Evolutionary conservation across 2,329 filamentous ascomycete genomes (phyloP).

Genomic region (Stagonosporopsis vannaccii): DNA sequence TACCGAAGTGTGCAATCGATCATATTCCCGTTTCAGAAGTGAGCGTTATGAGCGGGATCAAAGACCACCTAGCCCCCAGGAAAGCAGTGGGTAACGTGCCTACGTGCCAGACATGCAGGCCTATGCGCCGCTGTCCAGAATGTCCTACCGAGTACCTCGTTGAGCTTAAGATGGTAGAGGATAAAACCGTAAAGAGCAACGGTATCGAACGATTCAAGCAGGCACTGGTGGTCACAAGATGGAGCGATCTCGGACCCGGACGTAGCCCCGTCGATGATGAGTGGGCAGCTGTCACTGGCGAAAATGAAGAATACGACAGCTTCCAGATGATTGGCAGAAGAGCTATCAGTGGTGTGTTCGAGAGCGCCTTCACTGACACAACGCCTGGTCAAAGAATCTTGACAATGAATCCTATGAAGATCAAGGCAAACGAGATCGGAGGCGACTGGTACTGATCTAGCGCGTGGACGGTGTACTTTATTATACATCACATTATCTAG

Average conservation of each 20-base stretch:
- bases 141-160: slow-evolving; percentile 70
- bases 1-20: slow-evolving; percentile 67
- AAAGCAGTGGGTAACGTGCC: slow-evolving; percentile 57
- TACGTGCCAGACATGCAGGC: slow-evolving; percentile 63
- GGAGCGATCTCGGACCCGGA: slow-evolving; percentile 66
- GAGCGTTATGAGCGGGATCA: slow-evolving; percentile 53
- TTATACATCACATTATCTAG: no score
- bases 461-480: background rate
- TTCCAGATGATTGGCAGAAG: slow-evolving; percentile 62
- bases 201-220: slow-evolving; percentile 62
- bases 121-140: slow-evolving; percentile 67
- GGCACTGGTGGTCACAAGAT: slow-evolving; percentile 66
- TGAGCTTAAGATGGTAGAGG: slow-evolving; percentile 66
- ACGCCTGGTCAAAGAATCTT: slow-evolving; percentile 66
- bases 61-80: slow-evolving; percentile 24
- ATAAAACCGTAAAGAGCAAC: slow-evolving; percentile 52
- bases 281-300: slow-evolving; percentile 60
- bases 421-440: slow-evolving; percentile 62
- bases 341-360: slow-evolving; percentile 66
- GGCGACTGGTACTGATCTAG: slow-evolving; percentile 64
- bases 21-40: slow-evolving; percentile 61
- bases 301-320: slow-evolving; percentile 58
- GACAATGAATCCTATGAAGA: slow-evolving; percentile 64
- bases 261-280: slow-evolving; percentile 57
- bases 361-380: slow-evolving; percentile 62